Evolutionary conservation across 2,329 filamentous ascomycete species (phyloP).

Genomic region (Fusarium anthophilum): DNA sequence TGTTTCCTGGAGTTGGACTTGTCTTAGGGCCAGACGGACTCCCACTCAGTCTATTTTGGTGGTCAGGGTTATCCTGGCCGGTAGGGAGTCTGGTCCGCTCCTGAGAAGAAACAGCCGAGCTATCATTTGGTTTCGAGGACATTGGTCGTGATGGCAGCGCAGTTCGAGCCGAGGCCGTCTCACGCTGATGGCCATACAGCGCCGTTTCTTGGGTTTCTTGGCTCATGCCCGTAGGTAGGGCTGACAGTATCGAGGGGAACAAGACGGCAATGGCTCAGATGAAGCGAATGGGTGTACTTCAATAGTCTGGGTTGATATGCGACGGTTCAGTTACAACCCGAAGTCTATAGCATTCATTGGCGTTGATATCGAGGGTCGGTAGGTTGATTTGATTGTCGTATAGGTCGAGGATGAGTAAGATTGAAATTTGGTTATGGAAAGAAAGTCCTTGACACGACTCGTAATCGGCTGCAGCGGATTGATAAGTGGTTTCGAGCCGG

Average conservation of each 20-base stretch:
- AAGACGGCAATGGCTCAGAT: not conserved
- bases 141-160: constrained; percentile 52
- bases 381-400: constrained; percentile 12
- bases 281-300: constrained; percentile 1
- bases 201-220: constrained; percentile 41
- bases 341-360: constrained; percentile 34
- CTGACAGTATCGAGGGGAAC: not conserved
- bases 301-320: constrained; percentile 1
- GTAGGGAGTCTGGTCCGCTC: constrained; percentile 38
- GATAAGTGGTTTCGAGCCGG: constrained; percentile 33
- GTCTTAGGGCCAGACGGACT: constrained; percentile 42
- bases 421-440: constrained; percentile 14
- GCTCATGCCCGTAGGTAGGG: constrained; percentile 44
- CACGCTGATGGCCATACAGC: constrained; percentile 45
- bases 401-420: constrained; percentile 4
- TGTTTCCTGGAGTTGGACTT: constrained; percentile 38
- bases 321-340: constrained; percentile 28
- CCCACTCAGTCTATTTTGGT: constrained; percentile 36
- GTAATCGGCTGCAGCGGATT: constrained; percentile 30
- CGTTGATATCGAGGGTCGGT: constrained; percentile 13
- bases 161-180: constrained; percentile 46
- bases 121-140: constrained; percentile 45
- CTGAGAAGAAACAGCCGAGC: constrained; percentile 21
- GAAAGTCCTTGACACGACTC: constrained; percentile 25
- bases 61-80: constrained; percentile 35